Evolutionary conservation across 192 early-diverging fungal genomes (phyloP).

Genomic region (Backusella luteola): DNA sequence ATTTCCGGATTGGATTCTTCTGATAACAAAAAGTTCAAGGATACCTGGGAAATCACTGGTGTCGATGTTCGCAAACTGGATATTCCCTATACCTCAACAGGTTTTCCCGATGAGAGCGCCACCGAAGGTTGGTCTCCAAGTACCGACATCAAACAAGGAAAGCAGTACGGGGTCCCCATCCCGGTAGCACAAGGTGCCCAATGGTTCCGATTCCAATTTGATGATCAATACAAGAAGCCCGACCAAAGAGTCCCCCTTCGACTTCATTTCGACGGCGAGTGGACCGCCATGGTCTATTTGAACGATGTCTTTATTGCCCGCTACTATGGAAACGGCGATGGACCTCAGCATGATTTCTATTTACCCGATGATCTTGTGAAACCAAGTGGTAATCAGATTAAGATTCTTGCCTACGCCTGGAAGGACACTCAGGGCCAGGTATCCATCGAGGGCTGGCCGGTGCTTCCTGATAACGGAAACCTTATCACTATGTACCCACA

Average conservation of each 20-base stretch:
- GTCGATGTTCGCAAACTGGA: conserved; percentile 65
- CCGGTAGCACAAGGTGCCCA: conserved; percentile 31
- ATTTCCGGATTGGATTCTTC: conserved; percentile 52
- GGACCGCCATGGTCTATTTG: conserved; percentile 65
- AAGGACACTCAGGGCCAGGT: conserved; percentile 17
- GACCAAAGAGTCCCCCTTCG: conserved; percentile 56
- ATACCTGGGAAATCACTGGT: conserved; percentile 69
- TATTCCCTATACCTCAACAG: conserved; percentile 62
- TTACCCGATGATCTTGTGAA: conserved; percentile 56
- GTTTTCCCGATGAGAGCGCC: conserved; percentile 69
- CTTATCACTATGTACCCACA: neutral
- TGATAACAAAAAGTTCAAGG: conserved; percentile 38
- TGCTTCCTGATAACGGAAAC: conserved; percentile 25
- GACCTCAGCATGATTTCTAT: conserved; percentile 68
- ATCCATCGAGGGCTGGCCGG: conserved; percentile 26
- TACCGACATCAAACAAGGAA: neutral
- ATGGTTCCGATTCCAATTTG: conserved; percentile 37
- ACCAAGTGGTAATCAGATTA: conserved; percentile 36
- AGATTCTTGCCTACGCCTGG: conserved; percentile 51
- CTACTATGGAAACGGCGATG: conserved; percentile 68
- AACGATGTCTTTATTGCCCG: conserved; percentile 67
- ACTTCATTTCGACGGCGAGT: conserved; percentile 63
- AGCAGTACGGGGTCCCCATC: neutral
- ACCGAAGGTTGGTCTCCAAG: conserved; percentile 40
- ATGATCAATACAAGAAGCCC: conserved; percentile 5